Conservation (phyloP, 345 rosid species). For the Gossypium raimondii region DNA sequence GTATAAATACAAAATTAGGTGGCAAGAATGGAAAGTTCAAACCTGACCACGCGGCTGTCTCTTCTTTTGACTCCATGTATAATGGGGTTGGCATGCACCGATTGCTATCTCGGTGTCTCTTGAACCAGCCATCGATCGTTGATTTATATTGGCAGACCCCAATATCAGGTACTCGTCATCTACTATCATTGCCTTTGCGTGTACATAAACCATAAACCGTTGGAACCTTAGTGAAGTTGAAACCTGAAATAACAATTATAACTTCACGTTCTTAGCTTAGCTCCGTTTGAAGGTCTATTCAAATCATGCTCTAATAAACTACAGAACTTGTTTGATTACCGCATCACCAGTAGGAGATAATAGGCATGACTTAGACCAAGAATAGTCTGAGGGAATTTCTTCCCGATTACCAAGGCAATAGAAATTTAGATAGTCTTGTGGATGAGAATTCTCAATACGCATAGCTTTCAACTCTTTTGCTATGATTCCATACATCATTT, state of each 20-base stretch:
- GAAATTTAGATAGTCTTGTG: slow-evolving; percentile 63
- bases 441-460: slow-evolving; percentile 27
- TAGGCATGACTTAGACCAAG: background rate
- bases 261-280: background rate
- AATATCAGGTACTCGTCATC: slow-evolving; percentile 34
- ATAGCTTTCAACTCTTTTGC: background rate
- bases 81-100: slow-evolving; percentile 69
- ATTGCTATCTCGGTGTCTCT: slow-evolving; percentile 89
- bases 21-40: background rate
- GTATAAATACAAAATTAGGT: background rate
- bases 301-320: background rate
- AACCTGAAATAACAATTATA: background rate
- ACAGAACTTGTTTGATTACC: slow-evolving; percentile 27
- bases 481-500: background rate
- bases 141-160: slow-evolving; percentile 89
- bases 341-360: slow-evolving; percentile 19
- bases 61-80: slow-evolving; percentile 53
- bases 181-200: slow-evolving; percentile 17
- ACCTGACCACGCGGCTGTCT: slow-evolving; percentile 75
- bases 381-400: slow-evolving; percentile 11
- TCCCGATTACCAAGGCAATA: background rate
- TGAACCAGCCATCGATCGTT: slow-evolving; percentile 79
- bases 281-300: background rate
- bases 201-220: background rate
- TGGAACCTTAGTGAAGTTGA: background rate